These are phyloP conservation scores for Candida caryicola DNA, from an alignment of 805 yeast species.

Conservation along the genomic window DNA sequence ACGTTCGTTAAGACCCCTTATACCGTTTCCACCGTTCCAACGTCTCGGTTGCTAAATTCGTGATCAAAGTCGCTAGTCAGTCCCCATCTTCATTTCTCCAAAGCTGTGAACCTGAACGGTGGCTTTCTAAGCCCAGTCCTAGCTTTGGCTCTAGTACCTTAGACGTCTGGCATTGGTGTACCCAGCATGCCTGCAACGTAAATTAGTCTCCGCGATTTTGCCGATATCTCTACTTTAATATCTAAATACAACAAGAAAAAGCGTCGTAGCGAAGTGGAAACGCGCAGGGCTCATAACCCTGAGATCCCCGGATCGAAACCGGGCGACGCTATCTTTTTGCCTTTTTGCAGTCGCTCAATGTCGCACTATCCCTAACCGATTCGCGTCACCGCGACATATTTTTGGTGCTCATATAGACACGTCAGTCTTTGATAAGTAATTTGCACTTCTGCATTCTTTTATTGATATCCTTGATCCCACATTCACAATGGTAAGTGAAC, in stretches of 20 bases:
- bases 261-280: constrained; percentile 99
- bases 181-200: background rate
- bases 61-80: no score
- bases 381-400: background rate
- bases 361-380: no score
- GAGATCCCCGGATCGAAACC: constrained; percentile 97
- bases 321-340: constrained; percentile 67
- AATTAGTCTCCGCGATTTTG: background rate
- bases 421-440: background rate
- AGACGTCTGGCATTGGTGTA: background rate
- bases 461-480: background rate
- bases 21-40: no score
- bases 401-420: background rate
- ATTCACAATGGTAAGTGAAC: constrained; percentile 10
- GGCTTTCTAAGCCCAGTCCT: no score
- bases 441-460: background rate
- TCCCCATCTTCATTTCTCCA: no score
- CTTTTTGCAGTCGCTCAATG: background rate
- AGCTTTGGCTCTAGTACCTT: background rate
- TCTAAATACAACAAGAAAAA: constrained; percentile 16
- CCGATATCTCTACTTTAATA: no score
- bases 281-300: constrained; percentile 99
- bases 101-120: no score
- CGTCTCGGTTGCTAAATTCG: no score
- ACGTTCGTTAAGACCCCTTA: no score